A percentile compares a stretch with the other conserved stretches of the same genome.
Evolutionary conservation across 2,329 filamentous ascomycete species (phyloP).

Genomic region (Ceratocystis diversiconidia): DNA sequence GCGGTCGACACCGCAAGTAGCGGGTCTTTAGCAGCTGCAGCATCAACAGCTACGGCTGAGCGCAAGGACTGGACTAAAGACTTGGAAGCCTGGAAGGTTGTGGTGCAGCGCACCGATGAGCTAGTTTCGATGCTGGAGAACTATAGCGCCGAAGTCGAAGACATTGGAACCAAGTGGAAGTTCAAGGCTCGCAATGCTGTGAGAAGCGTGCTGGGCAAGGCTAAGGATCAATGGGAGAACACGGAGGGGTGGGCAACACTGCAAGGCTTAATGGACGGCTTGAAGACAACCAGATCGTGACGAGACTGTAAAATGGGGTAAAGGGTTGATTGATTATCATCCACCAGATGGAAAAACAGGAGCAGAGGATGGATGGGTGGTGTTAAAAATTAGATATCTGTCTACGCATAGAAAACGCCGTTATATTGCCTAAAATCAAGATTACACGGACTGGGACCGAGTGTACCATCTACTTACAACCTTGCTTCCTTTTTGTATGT

Average conservation of each 20-base stretch:
- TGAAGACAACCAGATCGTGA: slow-evolving; percentile 27
- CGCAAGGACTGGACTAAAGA: slow-evolving; percentile 34
- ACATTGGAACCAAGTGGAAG: slow-evolving; percentile 69
- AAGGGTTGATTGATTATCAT: neutral
- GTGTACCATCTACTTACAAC: neutral
- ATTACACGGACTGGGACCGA: neutral
- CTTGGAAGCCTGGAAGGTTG: slow-evolving; percentile 50
- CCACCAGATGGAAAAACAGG: neutral
- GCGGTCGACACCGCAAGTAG: slow-evolving; percentile 38
- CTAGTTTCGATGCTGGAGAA: slow-evolving; percentile 74
- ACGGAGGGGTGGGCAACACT: slow-evolving; percentile 52
- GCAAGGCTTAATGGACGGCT: slow-evolving; percentile 39
- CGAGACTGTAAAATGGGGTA: neutral
- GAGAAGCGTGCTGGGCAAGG: slow-evolving; percentile 68
- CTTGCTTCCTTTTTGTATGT: too few species aligned
- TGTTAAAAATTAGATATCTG: too few species aligned
- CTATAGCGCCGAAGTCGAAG: slow-evolving; percentile 49
- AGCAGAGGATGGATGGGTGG: too few species aligned
- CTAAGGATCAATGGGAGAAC: slow-evolving; percentile 70
- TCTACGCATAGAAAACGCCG: too few species aligned
- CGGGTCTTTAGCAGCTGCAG: slow-evolving; percentile 33
- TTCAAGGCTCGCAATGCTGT: slow-evolving; percentile 78
- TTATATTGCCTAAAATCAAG: neutral
- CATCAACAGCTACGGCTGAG: slow-evolving; percentile 20
- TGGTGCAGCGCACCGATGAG: slow-evolving; percentile 67